Conservation (phyloP, 345 rosid genomes). For the Eucalyptus regnans region DNA sequence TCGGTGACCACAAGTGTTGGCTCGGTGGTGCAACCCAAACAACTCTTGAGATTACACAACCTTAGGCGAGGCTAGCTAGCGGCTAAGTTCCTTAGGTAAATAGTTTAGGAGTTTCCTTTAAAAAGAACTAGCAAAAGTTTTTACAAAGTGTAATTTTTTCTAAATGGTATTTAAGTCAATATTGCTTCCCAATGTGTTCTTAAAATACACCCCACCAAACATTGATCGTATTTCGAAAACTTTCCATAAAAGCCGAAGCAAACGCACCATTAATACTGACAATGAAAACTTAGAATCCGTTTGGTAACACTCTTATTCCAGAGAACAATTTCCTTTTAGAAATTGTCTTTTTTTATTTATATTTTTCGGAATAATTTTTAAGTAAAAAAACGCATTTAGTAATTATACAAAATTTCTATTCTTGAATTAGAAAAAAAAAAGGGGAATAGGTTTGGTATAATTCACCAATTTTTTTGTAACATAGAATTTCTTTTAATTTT, state of each 20-base stretch:
- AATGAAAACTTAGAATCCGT: fast-evolving
- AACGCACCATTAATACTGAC: not conserved
- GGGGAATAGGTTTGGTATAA: fast-evolving
- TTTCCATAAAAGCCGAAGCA: not conserved
- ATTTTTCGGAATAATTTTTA: fast-evolving
- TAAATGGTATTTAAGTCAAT: not conserved
- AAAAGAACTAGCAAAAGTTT: not conserved
- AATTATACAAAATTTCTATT: too few species aligned
- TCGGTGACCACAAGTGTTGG: not conserved
- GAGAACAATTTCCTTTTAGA: too few species aligned
- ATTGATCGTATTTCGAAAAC: not conserved
- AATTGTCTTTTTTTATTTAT: too few species aligned
- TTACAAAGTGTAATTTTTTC: too few species aligned
- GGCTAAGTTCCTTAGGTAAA: not conserved
- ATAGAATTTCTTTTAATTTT: too few species aligned
- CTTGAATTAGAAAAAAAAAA: too few species aligned
- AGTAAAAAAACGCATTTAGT: too few species aligned
- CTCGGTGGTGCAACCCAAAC: too few species aligned
- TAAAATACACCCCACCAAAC: not conserved
- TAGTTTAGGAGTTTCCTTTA: not conserved
- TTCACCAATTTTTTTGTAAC: too few species aligned
- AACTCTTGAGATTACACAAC: too few species aligned
- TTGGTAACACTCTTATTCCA: fast-evolving
- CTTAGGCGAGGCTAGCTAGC: too few species aligned
- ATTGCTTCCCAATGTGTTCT: too few species aligned